Conservation (phyloP, 257 asterid species). For the Ophiorrhiza pumila region DNA sequence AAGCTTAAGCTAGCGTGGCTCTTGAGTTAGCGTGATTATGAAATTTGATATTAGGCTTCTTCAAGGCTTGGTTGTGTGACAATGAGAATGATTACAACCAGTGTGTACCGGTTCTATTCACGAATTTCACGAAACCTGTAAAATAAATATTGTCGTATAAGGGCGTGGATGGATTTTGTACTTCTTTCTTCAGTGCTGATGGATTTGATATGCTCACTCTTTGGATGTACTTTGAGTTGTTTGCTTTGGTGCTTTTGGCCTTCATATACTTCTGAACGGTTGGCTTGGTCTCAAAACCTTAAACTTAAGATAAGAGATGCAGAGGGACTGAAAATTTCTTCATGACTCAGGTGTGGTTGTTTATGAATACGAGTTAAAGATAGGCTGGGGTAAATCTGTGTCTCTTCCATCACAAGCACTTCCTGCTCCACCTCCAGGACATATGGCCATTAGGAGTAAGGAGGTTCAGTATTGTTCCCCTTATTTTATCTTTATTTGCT, state of each 20-base stretch:
- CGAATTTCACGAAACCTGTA: neutral
- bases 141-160: neutral
- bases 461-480: slow-evolving; percentile 47
- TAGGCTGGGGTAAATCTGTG: slow-evolving; percentile 97
- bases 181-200: neutral
- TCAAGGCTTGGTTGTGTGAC: too few relatives aligned
- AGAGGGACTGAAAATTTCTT: neutral
- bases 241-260: neutral
- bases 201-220: neutral
- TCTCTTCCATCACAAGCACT: slow-evolving; percentile 98
- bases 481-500: neutral
- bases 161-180: neutral
- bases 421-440: slow-evolving; percentile 99
- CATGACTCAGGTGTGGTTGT: slow-evolving; percentile 76
- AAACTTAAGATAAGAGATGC: neutral
- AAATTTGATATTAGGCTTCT: neutral
- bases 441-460: slow-evolving; percentile 96
- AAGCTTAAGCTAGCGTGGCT: neutral
- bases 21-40: neutral
- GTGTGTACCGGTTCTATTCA: neutral
- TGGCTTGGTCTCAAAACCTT: neutral
- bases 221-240: neutral
- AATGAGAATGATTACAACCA: neutral
- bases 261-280: neutral
- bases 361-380: slow-evolving; percentile 88